Conservation (phyloP, 2,329 filamentous ascomycete species). For the Aspergillus novoparasiticus region DNA sequence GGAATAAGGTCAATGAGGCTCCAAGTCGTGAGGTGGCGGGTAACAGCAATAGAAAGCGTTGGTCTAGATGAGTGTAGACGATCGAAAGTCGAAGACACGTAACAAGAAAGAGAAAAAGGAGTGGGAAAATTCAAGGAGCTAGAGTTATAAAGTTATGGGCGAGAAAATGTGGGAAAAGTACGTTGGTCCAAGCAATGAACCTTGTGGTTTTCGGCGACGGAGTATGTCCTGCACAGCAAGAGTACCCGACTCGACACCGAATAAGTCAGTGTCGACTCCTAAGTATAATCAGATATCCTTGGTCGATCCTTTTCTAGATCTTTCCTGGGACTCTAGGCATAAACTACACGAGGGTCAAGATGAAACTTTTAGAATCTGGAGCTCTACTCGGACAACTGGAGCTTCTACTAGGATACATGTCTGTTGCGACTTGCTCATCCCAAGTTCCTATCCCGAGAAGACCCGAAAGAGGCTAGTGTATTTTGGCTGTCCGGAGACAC, state of each 20-base stretch:
- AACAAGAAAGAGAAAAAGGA: background rate
- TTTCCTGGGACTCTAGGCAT: background rate
- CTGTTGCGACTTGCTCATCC: background rate
- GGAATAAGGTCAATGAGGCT: background rate
- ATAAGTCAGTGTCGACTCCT: background rate
- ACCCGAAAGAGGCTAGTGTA: conserved; percentile 18
- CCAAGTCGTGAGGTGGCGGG: background rate
- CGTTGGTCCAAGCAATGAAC: conserved; percentile 13
- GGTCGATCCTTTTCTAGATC: background rate
- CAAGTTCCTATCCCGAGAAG: conserved; percentile 13
- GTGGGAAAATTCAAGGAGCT: background rate
- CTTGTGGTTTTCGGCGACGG: background rate
- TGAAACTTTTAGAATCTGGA: background rate
- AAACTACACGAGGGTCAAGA: background rate
- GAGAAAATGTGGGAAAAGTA: conserved; percentile 3
- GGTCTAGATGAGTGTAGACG: conserved; percentile 1
- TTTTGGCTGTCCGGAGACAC: conserved; percentile 29
- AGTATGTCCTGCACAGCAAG: background rate
- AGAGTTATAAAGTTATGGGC: background rate
- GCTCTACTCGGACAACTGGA: background rate
- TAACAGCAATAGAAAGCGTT: background rate
- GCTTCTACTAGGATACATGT: background rate
- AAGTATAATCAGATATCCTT: background rate
- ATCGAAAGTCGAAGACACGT: background rate
- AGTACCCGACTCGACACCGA: background rate